A percentile compares a stretch with the other conserved stretches of the same genome.
Evolutionary conservation across 225 moss, liverwort and hornwort genomes (phyloP).

Genomic region (Straminergon stramineum): DNA sequence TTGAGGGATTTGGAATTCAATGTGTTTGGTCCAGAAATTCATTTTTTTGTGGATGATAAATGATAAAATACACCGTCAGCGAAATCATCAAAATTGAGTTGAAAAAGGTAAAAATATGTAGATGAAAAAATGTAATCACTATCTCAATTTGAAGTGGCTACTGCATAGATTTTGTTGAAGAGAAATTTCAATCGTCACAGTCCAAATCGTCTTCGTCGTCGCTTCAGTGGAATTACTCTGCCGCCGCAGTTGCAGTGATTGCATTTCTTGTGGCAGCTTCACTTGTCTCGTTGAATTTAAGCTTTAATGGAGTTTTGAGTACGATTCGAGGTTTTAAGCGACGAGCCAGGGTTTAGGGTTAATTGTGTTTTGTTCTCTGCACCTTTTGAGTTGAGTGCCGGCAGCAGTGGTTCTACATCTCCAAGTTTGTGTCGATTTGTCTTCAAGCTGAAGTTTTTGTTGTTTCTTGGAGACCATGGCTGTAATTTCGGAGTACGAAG

Average conservation of each 20-base stretch:
- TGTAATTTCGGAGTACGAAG: conserved; percentile 83
- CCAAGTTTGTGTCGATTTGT: neutral
- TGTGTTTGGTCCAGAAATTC: neutral
- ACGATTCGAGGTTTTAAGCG: neutral
- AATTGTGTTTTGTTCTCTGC: too few species aligned
- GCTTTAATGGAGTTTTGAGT: neutral
- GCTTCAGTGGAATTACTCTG: neutral
- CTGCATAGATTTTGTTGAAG: neutral
- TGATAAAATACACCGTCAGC: too few species aligned
- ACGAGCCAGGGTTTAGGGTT: neutral
- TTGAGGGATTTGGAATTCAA: neutral
- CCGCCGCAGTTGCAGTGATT: neutral
- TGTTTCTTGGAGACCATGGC: conserved; percentile 38
- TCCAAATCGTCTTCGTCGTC: neutral
- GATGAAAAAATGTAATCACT: neutral
- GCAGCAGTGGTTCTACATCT: neutral
- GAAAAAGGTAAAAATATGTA: too few species aligned
- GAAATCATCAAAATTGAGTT: neutral
- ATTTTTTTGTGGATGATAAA: neutral
- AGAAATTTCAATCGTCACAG: neutral
- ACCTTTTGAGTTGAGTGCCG: neutral
- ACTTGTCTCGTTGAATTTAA: neutral
- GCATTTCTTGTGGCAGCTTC: neutral
- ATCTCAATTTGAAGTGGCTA: neutral
- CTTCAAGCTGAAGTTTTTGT: neutral